Evolutionary conservation across 2,329 filamentous ascomycete genomes (phyloP).

Genomic region (Colletotrichum sp.): DNA sequence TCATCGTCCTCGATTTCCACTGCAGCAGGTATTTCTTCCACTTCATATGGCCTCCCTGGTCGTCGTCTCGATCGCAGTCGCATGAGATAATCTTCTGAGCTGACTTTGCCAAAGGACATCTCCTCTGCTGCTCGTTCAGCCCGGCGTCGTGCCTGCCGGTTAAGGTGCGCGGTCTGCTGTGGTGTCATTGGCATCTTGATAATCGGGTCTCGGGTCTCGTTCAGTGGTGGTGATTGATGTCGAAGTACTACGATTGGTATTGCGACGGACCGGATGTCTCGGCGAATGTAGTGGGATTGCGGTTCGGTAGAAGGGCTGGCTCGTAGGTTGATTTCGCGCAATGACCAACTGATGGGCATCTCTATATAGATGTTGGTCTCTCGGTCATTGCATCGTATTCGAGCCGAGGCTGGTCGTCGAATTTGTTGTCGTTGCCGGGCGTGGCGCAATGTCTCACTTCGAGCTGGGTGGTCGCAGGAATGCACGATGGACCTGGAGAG

Average conservation of each 20-base stretch:
- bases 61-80: conserved; percentile 5
- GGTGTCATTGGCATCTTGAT: background rate
- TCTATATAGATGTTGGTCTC: background rate
- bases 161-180: conserved; percentile 1
- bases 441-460: conserved; percentile 10
- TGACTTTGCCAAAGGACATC: conserved; percentile 10
- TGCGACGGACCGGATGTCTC: background rate
- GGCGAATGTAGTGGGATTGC: background rate
- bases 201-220: background rate
- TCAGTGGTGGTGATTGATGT: background rate
- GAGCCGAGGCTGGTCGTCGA: background rate
- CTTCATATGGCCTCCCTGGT: background rate
- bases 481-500: background rate
- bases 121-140: conserved; percentile 15
- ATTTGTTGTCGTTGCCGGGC: background rate
- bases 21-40: background rate
- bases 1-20: conserved; percentile 9
- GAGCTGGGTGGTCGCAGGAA: background rate
- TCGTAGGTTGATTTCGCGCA: background rate
- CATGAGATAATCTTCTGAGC: conserved; percentile 12
- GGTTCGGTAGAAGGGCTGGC: background rate
- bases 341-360: background rate
- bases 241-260: background rate
- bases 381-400: background rate
- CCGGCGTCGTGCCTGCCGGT: conserved; percentile 9